Conservation (phyloP, 495 filamentous ascomycete species). For the Rostrohypoxylon terebratum region DNA sequence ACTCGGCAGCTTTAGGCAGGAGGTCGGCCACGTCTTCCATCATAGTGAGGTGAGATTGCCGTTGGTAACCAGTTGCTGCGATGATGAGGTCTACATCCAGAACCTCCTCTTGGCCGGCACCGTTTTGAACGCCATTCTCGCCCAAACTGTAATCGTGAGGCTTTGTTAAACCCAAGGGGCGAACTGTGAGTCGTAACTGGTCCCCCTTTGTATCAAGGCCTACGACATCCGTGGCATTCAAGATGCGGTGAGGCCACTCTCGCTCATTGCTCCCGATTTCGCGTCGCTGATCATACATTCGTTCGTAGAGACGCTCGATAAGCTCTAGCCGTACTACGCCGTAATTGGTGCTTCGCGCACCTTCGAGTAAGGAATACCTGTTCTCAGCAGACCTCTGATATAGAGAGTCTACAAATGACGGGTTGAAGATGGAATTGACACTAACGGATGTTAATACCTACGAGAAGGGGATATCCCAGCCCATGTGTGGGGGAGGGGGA, state of each 20-base stretch:
- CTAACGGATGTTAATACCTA: conserved; percentile 57
- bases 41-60: conserved; percentile 83
- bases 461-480: not conserved
- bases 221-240: conserved; percentile 72
- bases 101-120: conserved; percentile 58
- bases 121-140: conserved; percentile 38
- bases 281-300: conserved; percentile 85
- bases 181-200: conserved; percentile 55
- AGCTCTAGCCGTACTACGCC: conserved; percentile 88
- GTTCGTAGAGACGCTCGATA: conserved; percentile 86
- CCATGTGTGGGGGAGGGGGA: not conserved
- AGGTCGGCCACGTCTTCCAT: conserved; percentile 72
- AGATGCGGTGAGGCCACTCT: conserved; percentile 83
- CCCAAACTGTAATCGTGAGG: conserved; percentile 21
- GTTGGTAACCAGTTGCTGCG: conserved; percentile 86
- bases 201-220: conserved; percentile 64
- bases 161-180: conserved; percentile 52
- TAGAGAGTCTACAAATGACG: conserved; percentile 78
- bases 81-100: conserved; percentile 84
- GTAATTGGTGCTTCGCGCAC: conserved; percentile 88
- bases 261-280: conserved; percentile 71
- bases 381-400: conserved; percentile 71
- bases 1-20: conserved; percentile 60
- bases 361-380: conserved; percentile 70
- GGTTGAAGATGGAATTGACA: conserved; percentile 97